Percentiles rank a stretch among this genome's conserved stretches.
Evolutionary conservation across 192 early-diverging fungal species (phyloP).

Genomic region (Funneliformis geosporum): DNA sequence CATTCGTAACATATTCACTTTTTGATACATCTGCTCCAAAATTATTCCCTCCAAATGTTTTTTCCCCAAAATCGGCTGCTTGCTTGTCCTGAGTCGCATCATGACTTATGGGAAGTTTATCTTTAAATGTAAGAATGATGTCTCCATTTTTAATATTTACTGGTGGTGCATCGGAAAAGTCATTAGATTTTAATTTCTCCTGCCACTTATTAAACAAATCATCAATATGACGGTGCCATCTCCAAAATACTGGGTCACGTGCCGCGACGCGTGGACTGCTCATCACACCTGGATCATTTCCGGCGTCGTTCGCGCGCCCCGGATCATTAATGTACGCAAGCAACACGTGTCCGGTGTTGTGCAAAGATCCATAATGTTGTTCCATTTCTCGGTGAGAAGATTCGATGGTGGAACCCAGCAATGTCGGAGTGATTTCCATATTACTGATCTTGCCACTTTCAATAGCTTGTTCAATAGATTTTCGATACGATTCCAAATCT

Average conservation of each 20-base stretch:
- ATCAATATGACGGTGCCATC: slow-evolving; percentile 19
- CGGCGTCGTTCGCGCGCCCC: neutral
- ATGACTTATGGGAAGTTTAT: neutral
- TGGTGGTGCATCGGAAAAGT: neutral
- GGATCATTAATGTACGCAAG: neutral
- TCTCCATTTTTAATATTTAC: neutral
- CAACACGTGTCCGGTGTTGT: neutral
- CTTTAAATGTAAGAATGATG: neutral
- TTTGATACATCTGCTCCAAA: neutral
- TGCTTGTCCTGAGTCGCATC: neutral
- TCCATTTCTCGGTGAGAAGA: no score
- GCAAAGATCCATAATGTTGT: neutral
- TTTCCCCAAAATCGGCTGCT: neutral
- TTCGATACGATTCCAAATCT: neutral
- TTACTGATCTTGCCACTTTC: neutral
- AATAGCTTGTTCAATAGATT: neutral
- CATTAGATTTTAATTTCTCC: neutral
- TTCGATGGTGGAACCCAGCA: neutral
- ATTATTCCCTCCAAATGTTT: neutral
- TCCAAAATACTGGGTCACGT: slow-evolving; percentile 4
- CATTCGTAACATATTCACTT: no score
- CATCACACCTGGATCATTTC: neutral
- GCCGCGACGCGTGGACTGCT: neutral
- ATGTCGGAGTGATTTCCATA: no score
- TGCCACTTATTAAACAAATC: neutral